Base-by-base conservation (phyloP, 441 rosid species). In the Erodium moschatum region DNA sequence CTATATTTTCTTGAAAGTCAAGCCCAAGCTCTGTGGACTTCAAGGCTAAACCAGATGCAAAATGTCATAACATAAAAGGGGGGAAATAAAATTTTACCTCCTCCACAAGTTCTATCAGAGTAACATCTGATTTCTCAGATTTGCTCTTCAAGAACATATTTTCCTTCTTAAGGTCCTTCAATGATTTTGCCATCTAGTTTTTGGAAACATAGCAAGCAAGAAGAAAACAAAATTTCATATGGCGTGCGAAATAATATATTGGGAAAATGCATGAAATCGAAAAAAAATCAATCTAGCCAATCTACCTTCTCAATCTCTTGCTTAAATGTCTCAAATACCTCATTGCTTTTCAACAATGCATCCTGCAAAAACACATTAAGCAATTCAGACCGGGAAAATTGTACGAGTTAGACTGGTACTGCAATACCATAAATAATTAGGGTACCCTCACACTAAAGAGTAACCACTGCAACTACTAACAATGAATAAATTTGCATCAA, bases 271-370 rank as follows among this genome's bases (percentile, higher is more conserved):
- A 3, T 20, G 44, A 52, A 19, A 33, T 68, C 27, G 0, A 44
- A 8, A 19, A 48, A 63, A 72, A 20, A 69, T 2, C 21, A 69
- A 72, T 40, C 6, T 1, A 48, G 15, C 50, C 67, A 66, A 70
- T 19, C 6, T 73, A 92, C 97, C 96, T 86, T 87, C 67, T 92
- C 97, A 72, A 87, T 90, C 83, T 92, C 97, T 80, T 87, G 86
- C 85, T 88, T 90, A 77, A 92, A 90, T 76, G 96, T 92, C 78
- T 84, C 96, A 70, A 92, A 92, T 64, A 90, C 96, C 70, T 92
- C 91, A 11, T 92, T 88, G 86, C 98, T 90, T 84, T 90, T 87
- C 75, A 83, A 69, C 82, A 92, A 78, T 4, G 96, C 97, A 19
- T 86, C 97, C 97, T 92, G 87, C 81, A 82, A 70, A 80, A 80